Evolutionary conservation across 169 alveolate genomes (phyloP).

Genomic region (Cryptosporidium tyzzeri): DNA sequence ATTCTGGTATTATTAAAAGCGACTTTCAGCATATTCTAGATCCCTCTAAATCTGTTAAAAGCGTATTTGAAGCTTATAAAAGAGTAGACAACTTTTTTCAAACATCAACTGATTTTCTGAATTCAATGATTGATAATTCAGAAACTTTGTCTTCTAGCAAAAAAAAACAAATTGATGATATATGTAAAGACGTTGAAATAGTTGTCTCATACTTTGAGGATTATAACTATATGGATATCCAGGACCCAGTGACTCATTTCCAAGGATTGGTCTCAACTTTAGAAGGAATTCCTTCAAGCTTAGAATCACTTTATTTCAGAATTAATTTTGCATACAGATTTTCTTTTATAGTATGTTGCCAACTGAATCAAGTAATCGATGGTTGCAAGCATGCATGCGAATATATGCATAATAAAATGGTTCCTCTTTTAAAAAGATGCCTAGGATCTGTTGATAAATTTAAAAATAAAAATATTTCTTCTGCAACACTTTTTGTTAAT

Average conservation of each 20-base stretch:
- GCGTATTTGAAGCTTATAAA: conserved; percentile 19
- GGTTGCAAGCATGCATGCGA: conserved; percentile 14
- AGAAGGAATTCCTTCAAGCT: conserved; percentile 63
- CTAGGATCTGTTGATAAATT: conserved; percentile 23
- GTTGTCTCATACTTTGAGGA: conserved; percentile 61
- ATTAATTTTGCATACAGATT: conserved; percentile 47
- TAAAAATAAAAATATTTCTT: neutral
- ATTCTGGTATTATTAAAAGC: neutral
- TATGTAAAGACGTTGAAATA: conserved; percentile 33
- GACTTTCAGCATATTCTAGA: conserved; percentile 15
- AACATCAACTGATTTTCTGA: conserved; percentile 31
- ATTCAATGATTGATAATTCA: neutral
- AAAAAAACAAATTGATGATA: conserved; percentile 21
- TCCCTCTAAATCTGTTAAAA: conserved; percentile 14
- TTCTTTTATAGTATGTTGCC: conserved; percentile 30
- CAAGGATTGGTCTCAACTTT: conserved; percentile 21
- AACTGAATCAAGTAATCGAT: conserved; percentile 20
- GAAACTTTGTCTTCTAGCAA: conserved; percentile 27
- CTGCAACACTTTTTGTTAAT: conserved; percentile 13
- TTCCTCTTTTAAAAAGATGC: conserved; percentile 41
- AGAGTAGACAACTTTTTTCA: conserved; percentile 51
- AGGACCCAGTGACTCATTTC: neutral
- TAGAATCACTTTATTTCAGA: conserved; percentile 42
- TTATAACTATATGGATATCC: conserved; percentile 6
- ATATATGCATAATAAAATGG: conserved; percentile 17